Evolutionary conservation across 495 filamentous ascomycete genomes (phyloP), one percentile per base, ranked within the genome.

Genomic region (Sporormia fimetaria): DNA sequence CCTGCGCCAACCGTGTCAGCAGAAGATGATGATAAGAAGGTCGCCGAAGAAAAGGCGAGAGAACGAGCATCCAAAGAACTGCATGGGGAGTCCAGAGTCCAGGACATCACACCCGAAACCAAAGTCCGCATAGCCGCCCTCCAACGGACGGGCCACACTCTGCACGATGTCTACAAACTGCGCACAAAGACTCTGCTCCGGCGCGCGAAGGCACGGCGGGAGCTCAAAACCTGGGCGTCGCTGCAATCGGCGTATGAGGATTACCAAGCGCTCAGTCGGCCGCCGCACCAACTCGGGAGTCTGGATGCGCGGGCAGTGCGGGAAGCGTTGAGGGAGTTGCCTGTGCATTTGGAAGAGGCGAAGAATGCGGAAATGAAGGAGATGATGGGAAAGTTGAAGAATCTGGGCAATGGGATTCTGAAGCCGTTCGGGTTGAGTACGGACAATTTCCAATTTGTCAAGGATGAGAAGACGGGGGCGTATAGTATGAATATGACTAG

Each of bases 401-500:
- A 85, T 69, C 67, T 98, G 39, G 88, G 88, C 2, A 93, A 98
- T 63, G 83, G 85, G 1, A 68, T 98, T 28, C 63, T 98, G 25
- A 93, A 81, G 55, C 88, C 88, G 1, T 98, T 95, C 65, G 88
- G 88, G 12, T 63, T 98, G 39, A 87, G 77, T 20, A 95, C 88
- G 10, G 79, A 93, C 12, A 88, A 85, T 56, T 98, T 98, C 63
- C 77, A 93, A 25, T 87, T 95, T 67, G 75, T 80, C 4, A 86
- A 93, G 59, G 87, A 94, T 51, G 81, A 85, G 49, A 80, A 78
- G 42, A 83, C 80, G 4, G 88, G 88, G 6, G 87, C 83, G 12
- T 95, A 95, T 61, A 93, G 78, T 60, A 79, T 96, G 76, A 84
- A 85, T n/a, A n/a, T n/a, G n/a, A n/a, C n/a, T n/a, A n/a, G n/a